Conservation (phyloP, 108 stramenopile species). For the Fistulifera solaris region DNA sequence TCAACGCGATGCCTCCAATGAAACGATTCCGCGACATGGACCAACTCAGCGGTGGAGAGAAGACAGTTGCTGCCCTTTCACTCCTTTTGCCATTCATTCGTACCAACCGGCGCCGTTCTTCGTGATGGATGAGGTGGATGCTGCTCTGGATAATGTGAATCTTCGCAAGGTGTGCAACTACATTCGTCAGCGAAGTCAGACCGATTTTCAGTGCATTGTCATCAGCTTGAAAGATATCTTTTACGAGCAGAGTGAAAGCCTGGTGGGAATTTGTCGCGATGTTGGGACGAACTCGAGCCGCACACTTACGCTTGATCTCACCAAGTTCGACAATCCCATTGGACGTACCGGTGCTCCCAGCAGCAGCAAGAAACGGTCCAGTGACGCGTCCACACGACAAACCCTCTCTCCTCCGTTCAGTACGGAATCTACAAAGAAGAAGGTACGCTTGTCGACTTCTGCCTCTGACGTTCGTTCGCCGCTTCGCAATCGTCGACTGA, state of each 20-base stretch:
- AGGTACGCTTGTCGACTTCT: no score
- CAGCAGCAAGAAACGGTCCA: no score
- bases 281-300: constrained; percentile 72
- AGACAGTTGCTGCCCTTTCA: constrained; percentile 97
- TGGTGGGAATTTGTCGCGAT: constrained; percentile 91
- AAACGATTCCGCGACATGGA: constrained; percentile 99
- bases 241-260: constrained; percentile 80
- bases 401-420: no score
- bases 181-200: constrained; percentile 80
- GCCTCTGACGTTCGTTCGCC: no score
- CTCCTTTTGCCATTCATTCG: constrained; percentile 98
- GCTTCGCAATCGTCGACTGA: no score
- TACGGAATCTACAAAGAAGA: no score
- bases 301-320: constrained; percentile 75
- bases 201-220: constrained; percentile 95
- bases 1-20: constrained; percentile 99
- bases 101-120: constrained; percentile 95
- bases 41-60: constrained; percentile 99
- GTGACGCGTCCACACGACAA: no score
- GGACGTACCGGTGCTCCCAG: no score
- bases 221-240: constrained; percentile 99
- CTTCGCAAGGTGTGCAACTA: constrained; percentile 98
- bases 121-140: constrained; percentile 97
- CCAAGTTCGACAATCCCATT: constrained; percentile 25
- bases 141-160: constrained; percentile 90